Base-by-base conservation (phyloP, 106 monocot species). In the Gastrodia elata region DNA sequence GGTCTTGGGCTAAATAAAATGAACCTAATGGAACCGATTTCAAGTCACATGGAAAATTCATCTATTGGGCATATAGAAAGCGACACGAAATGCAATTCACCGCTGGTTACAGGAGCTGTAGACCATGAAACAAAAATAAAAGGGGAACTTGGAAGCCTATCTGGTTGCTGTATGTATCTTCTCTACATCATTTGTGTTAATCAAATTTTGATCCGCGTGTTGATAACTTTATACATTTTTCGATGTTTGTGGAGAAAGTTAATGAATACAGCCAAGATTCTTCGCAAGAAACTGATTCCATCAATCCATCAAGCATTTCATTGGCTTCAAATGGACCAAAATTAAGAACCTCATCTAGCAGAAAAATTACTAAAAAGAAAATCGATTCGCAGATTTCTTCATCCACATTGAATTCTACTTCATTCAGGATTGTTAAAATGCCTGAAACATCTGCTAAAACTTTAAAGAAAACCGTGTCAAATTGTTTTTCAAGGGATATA, bases 351-450 rank as follows among this genome's bases (percentile, higher is more conserved):
- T 71, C 56, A 24, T 41, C 70, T 39, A 74, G 76, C 52, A 39
- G 43, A 26, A 64, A 49, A 14, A 70, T 34, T 69, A 30, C 41
- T 38, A 35, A 75, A 38, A 73, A 68, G 76, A 80, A 76, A 75
- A 44, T 28, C 61, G 81, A 87, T 81, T 80, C 77, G 27, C 82
- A 70, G 65, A 30, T 70, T 55, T 70, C 75, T 73, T 78, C 78
- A 39, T 84, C 88, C 8, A n/a, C 74, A 55, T 24, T 80, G 46
- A 80, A 57, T 73, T 67, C 83, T 68, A 74, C 70, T 10, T 20
- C 73, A 72, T 65, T 73, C 59, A 75, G 71, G 46, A 73, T 41
- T 64, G 70, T 71, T 38, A 79, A 80, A 77, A 20, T 65, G 49
- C 58, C 58, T 38, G 81, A 83, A 71, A 82, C 43, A 32, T 35